These are phyloP conservation scores for Aspergillus puulaauensis DNA, from an alignment of 2,329 filamentous ascomycete genomes.

Conservation along the genomic window DNA sequence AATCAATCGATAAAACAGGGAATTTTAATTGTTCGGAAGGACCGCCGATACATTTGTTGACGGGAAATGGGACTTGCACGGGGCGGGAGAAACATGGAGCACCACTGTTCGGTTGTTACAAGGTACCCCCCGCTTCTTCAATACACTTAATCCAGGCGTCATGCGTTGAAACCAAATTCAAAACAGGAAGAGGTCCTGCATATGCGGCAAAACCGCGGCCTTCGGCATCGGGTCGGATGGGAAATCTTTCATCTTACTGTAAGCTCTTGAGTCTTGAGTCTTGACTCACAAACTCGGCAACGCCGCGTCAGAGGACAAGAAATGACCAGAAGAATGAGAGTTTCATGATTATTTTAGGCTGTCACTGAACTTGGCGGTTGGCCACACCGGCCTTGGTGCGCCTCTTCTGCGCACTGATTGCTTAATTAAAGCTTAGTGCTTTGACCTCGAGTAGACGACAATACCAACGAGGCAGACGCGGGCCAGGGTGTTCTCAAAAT, in stretches of 20 bases:
- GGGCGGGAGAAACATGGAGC: conserved; percentile 1
- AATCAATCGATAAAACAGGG: not conserved
- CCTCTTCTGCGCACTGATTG: conserved; percentile 17
- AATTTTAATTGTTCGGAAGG: not conserved
- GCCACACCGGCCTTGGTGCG: conserved; percentile 12
- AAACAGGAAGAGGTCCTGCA: not conserved
- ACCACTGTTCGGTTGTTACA: not conserved
- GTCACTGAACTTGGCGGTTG: conserved; percentile 7
- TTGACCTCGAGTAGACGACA: not conserved
- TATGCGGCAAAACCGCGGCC: not conserved
- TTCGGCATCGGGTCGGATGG: not conserved
- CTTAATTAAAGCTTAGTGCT: conserved; percentile 23
- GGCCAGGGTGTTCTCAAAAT: not conserved
- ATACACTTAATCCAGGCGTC: not conserved
- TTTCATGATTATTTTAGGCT: conserved; percentile 1
- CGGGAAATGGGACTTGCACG: not conserved
- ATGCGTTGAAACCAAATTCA: not conserved
- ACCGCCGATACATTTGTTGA: not conserved
- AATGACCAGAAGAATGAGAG: not conserved
- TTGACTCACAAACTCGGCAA: not conserved
- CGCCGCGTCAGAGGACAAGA: not conserved
- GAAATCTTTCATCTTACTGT: not conserved
- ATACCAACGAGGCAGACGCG: too few relatives aligned
- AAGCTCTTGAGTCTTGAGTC: not conserved
- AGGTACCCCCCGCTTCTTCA: not conserved